A percentile compares a stretch with the other conserved stretches of the same genome.
Evolutionary conservation across 2,329 filamentous ascomycete genomes (phyloP).

Genomic region (Albophoma yamanashiensis): DNA sequence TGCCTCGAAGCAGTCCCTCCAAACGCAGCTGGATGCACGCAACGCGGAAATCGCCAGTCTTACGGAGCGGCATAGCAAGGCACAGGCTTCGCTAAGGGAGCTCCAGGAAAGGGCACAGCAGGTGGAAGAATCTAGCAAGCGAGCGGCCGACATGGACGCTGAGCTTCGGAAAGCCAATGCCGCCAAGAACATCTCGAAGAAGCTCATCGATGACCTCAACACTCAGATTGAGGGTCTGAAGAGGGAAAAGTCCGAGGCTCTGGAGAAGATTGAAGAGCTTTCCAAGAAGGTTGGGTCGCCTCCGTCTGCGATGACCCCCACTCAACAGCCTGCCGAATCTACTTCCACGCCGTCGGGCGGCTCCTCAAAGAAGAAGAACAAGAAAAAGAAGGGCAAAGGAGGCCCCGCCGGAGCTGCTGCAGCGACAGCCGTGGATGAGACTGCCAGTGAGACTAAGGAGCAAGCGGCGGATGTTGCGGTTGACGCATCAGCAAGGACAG

Average conservation of each 20-base stretch:
- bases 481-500: conserved; percentile 20
- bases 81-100: conserved; percentile 32
- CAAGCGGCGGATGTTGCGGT: background rate
- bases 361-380: conserved; percentile 54
- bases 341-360: conserved; percentile 12
- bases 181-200: conserved; percentile 29
- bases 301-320: conserved; percentile 9
- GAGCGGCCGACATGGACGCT: conserved; percentile 25
- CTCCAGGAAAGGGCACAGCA: conserved; percentile 26
- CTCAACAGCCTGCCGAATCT: conserved; percentile 12
- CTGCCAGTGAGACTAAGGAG: conserved; percentile 22
- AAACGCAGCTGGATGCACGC: conserved; percentile 37
- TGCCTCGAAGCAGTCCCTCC: conserved; percentile 31
- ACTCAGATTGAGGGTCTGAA: conserved; percentile 25
- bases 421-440: conserved; percentile 12
- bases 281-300: conserved; percentile 29
- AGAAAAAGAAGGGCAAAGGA: conserved; percentile 83
- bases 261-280: conserved; percentile 26
- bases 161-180: conserved; percentile 28
- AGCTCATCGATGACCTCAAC: conserved; percentile 25
- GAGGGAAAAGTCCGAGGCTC: conserved; percentile 19
- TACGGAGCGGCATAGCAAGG: conserved; percentile 34
- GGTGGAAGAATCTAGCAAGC: conserved; percentile 22
- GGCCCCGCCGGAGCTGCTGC: conserved; percentile 34
- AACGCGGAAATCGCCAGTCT: conserved; percentile 37